These are phyloP conservation scores for Arachis hypogaea DNA, from an alignment of 306 rosid genomes.

Conservation along the genomic window DNA sequence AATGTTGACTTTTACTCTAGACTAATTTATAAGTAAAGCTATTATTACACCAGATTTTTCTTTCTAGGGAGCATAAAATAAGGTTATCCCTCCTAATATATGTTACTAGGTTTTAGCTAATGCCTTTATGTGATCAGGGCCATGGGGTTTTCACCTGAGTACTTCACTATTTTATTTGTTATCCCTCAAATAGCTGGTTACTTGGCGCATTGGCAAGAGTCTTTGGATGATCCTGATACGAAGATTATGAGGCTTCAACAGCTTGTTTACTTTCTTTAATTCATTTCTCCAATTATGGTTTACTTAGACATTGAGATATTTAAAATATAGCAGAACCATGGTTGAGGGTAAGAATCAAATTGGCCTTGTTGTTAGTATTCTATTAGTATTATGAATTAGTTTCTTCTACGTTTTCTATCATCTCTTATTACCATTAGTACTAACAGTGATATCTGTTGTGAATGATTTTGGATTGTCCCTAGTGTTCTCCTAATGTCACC, in stretches of 20 bases:
- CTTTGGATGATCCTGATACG: constrained; percentile 89
- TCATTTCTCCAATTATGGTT: constrained; percentile 5
- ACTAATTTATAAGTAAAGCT: constrained; percentile 75
- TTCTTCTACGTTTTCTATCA: too few relatives aligned
- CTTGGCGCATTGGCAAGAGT: constrained; percentile 93
- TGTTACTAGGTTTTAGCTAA: constrained; percentile 12
- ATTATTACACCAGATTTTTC: constrained; percentile 7
- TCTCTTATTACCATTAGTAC: too few relatives aligned
- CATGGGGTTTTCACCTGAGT: constrained; percentile 89
- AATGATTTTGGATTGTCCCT: not conserved
- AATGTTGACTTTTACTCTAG: constrained; percentile 97
- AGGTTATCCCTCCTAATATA: constrained; percentile 6
- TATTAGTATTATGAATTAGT: too few relatives aligned
- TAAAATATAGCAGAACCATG: constrained; percentile 11
- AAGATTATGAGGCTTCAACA: constrained; percentile 92
- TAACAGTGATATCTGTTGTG: not conserved
- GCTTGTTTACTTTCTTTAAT: constrained; percentile 51
- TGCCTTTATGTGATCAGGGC: constrained; percentile 63
- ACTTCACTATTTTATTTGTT: constrained; percentile 82
- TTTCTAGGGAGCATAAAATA: not conserved
- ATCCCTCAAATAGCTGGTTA: constrained; percentile 97
- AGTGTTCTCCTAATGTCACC: not conserved
- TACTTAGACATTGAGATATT: constrained; percentile 21
- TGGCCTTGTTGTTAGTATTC: too few relatives aligned
- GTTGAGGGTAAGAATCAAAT: too few relatives aligned